Evolutionary conservation across 2,329 filamentous ascomycete genomes (phyloP), one percentile per base, ranked within the genome.

Genomic region (Sclerotinia minor): DNA sequence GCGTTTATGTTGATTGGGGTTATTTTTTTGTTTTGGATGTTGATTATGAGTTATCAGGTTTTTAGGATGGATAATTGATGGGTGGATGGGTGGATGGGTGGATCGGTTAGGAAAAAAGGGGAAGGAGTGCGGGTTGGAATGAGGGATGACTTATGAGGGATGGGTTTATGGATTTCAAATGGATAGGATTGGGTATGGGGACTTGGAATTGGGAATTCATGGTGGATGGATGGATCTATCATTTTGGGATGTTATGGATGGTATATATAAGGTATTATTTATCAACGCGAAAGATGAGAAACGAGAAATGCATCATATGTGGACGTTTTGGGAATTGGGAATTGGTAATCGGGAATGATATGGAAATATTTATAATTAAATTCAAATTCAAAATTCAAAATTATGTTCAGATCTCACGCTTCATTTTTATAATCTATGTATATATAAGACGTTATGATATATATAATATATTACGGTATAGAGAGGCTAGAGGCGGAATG

Each of bases 21-120:
- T 24, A 78, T 88, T 1, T 89, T 89, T 71, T 76, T 89, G 68
- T 75, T 89, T n/a, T 89, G 87, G 87, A 85, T 89, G 73, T 88
- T 89, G 81, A 80, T 89, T 70, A 89, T 89, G 83, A 84, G 86
- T 15, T 86, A 87, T 72, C 86, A 88, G 71, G 87, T 89, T 13
- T 89, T 77, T 64, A 70, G 72, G 45, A 73, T 75, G 38, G 72
- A 77, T 70, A 29, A 67, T 21, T 70, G 72, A 17, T 41, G 49
- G 13, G 78, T 66, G 21, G 76, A 77, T 3, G 7, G 32, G 6
- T 32, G 32, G 72, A 15, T 13, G 53, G 13, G 78, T 65, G 21
- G 76, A n/a, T n/a, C n/a, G n/a, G n/a, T n/a, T n/a, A 77, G 29
- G n/a, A 78, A 77, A 32, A 80, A 79, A 6, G 73, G 71, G 0